Evolutionary conservation across 1,139 yeast species (phyloP).

Genomic region (Meyerozyma carpophila): DNA sequence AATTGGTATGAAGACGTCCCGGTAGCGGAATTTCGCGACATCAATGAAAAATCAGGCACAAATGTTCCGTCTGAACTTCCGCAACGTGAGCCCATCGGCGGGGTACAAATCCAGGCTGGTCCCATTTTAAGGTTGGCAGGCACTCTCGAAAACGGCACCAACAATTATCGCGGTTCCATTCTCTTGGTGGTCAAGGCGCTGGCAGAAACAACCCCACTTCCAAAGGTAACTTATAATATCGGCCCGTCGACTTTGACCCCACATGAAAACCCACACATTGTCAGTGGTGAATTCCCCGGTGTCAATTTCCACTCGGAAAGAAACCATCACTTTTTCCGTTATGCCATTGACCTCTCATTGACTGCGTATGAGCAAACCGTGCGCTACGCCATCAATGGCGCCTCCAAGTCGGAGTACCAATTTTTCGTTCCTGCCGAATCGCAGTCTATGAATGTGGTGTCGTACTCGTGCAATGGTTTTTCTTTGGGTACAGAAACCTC

Average conservation of each 20-base stretch:
- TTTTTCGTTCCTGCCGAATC: slow-evolving; percentile 55
- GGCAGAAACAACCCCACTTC: slow-evolving; percentile 21
- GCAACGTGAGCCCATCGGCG: slow-evolving; percentile 20
- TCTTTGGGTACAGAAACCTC: slow-evolving; percentile 67
- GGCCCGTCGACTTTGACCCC: slow-evolving; percentile 26
- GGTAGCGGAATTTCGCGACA: slow-evolving; percentile 20
- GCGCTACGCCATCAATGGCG: slow-evolving; percentile 51
- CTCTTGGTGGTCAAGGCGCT: slow-evolving; percentile 52
- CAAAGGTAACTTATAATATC: slow-evolving; percentile 31
- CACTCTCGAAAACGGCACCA: slow-evolving; percentile 40
- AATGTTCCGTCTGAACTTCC: slow-evolving; percentile 26
- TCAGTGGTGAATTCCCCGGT: slow-evolving; percentile 42
- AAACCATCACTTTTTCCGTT: slow-evolving; percentile 60
- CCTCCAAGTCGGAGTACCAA: slow-evolving; percentile 31
- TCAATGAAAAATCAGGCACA: slow-evolving; percentile 20
- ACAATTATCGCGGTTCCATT: slow-evolving; percentile 60
- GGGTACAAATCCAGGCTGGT: slow-evolving; percentile 34
- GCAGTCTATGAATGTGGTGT: slow-evolving; percentile 73
- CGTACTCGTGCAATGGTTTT: slow-evolving; percentile 92
- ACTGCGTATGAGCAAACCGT: slow-evolving; percentile 50
- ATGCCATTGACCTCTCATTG: slow-evolving; percentile 45
- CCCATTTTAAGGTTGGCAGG: slow-evolving; percentile 70
- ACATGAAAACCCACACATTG: slow-evolving; percentile 7
- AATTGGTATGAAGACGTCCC: slow-evolving; percentile 29
- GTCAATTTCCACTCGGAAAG: slow-evolving; percentile 40